Evolutionary conservation across 352 stramenopile genomes (phyloP), one percentile per base, ranked within the genome.

Genomic region (Albugo candida): DNA sequence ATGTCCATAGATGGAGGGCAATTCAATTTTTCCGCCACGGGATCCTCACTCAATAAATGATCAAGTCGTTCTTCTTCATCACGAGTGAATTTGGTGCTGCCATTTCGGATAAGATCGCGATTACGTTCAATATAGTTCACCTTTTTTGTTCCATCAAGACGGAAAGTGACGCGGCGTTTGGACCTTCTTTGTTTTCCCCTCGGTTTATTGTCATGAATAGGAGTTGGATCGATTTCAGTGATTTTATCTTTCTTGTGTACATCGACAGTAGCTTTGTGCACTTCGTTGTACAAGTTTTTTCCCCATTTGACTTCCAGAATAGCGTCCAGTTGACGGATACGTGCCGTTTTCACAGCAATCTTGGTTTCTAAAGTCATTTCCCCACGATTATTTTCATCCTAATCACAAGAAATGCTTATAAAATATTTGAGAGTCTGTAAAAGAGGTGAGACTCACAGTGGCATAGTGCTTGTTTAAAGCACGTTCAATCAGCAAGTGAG

Each of bases 261-360:
- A 18, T 49, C 37, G 12, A 56, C 21, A 8, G 27, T 4, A 5
- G 46, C n/a, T 11, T 38, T 43, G 38, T 19, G 38, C 8, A 24
- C 20, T 3, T 19, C 38, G 8, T 8, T 38, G 24, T 81, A 82
- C 38, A 82, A 44, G 20, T 73, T 70, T 48, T 70, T 75, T 13
- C 69, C 69, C 6, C 79, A 55, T 52, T 80, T 81, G 10, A 78
- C 63, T 36, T 81, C 67, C 24, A 84, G 44, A 35, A 81, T 58
- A 0, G 47, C 53, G 45, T 84, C 72, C 10, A 81, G 48, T 36
- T 81, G 69, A 19, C 65, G 65, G 40, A 84, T 69, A 6, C 64
- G 65, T 17, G 69, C 67, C 56, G 80, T 76, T 52, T 82, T 82
- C 36, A 82, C 50, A n/a, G 69, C 72, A 35, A 84, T 81, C 47